phyloP scores from a whole-genome alignment of 179 eudicot genomes.

The Spinacia oleracea region DNA sequence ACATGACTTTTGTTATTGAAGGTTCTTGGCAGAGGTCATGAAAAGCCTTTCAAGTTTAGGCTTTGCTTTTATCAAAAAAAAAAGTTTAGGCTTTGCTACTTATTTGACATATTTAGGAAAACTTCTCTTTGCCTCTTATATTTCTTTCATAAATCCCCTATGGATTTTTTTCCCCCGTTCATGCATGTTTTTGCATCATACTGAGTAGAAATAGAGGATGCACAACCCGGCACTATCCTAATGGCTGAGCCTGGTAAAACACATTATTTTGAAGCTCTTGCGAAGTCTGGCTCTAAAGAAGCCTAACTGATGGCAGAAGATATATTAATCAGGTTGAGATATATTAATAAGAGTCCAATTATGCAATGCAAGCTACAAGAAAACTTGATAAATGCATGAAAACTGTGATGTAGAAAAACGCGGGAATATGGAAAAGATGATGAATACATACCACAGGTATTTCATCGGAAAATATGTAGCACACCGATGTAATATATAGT shows the following conservation, averaged over 20 bases:
- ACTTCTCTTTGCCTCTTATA: conserved; percentile 46
- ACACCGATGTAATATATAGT: not conserved
- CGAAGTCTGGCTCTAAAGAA: conserved; percentile 56
- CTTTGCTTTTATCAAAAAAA: conserved; percentile 51
- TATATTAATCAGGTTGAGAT: conserved; percentile 58
- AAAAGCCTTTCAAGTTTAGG: conserved; percentile 67
- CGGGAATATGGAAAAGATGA: conserved; percentile 86
- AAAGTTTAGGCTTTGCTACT: conserved; percentile 89
- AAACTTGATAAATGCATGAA: conserved; percentile 75
- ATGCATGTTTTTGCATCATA: no score
- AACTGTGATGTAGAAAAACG: conserved; percentile 76
- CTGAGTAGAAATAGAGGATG: conserved; percentile 5
- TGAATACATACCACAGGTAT: conserved; percentile 89
- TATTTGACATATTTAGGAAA: conserved; percentile 76
- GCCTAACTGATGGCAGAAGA: conserved; percentile 68
- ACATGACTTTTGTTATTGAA: conserved; percentile 30
- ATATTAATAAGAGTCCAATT: no score
- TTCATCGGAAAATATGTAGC: not conserved
- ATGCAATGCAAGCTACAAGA: conserved; percentile 61
- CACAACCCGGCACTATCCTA: conserved; percentile 83
- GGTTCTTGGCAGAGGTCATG: conserved; percentile 54
- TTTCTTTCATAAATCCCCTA: not conserved
- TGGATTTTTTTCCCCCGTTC: not conserved
- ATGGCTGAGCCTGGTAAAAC: conserved; percentile 97
- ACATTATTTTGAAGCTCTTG: conserved; percentile 79